phyloP scores from a whole-genome alignment of 345 rosid species.

The Mercurialis annua region DNA sequence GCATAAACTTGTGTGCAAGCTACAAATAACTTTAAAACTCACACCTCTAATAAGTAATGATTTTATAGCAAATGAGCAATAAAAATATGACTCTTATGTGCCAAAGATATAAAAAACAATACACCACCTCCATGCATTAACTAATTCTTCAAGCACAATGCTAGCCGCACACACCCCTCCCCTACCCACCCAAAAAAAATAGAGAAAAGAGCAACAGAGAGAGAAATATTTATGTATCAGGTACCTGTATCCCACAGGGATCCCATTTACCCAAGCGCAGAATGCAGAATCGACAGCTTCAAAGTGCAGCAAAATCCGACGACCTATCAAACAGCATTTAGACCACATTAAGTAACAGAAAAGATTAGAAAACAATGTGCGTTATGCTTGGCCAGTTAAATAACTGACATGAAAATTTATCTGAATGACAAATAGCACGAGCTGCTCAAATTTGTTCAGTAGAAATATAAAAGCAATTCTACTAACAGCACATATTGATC shows the following conservation, averaged over 20 bases:
- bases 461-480: not conserved
- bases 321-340: conserved; percentile 48
- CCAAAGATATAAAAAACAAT: not conserved
- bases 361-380: not conserved
- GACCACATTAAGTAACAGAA: not conserved
- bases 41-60: not conserved
- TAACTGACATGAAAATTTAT: not conserved
- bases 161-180: not conserved
- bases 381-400: too few relatives aligned
- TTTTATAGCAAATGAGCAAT: not conserved
- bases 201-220: not conserved
- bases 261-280: conserved; percentile 87
- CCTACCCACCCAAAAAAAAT: not conserved
- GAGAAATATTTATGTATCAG: not conserved
- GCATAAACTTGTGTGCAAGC: not conserved
- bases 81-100: not conserved
- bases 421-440: not conserved
- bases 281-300: conserved; percentile 98
- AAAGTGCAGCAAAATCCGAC: conserved; percentile 90
- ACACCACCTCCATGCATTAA: not conserved
- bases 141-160: not conserved
- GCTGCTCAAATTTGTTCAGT: not conserved
- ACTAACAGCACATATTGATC: not conserved
- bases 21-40: not conserved
- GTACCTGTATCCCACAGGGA: conserved; percentile 88